These are phyloP conservation scores for Pyrus hybrid DNA, from an alignment of 331 rosid genomes.

Conservation along the genomic window DNA sequence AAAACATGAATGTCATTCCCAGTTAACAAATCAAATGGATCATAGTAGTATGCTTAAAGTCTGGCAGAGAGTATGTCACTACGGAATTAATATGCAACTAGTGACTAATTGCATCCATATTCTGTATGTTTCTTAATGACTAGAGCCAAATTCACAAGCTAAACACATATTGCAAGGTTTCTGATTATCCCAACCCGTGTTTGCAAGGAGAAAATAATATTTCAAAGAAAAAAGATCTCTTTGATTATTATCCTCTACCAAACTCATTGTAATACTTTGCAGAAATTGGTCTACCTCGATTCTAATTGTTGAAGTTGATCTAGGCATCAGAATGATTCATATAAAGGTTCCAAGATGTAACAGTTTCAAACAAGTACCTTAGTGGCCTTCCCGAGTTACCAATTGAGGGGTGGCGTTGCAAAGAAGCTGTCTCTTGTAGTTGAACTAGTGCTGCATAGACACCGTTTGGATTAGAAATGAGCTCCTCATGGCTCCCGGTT, in stretches of 20 bases:
- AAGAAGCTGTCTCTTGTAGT: constrained; percentile 58
- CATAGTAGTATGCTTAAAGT: too few relatives aligned
- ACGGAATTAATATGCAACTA: too few relatives aligned
- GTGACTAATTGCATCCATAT: too few relatives aligned
- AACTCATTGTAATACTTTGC: too few relatives aligned
- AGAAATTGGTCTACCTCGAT: too few relatives aligned
- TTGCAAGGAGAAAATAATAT: neutral
- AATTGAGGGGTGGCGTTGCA: constrained; percentile 47
- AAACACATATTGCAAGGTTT: neutral
- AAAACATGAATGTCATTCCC: neutral
- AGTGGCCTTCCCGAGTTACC: constrained; percentile 46
- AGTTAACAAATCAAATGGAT: too few relatives aligned
- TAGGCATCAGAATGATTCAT: neutral
- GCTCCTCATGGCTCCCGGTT: constrained; percentile 84
- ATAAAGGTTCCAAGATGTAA: neutral
- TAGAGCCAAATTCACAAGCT: neutral
- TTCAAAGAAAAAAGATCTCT: neutral
- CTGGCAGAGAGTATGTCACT: too few relatives aligned
- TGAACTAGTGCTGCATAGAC: constrained; percentile 79
- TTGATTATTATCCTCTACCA: too few relatives aligned
- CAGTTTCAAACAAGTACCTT: constrained; percentile 44
- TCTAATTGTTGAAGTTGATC: too few relatives aligned
- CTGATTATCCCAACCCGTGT: neutral
- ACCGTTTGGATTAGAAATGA: constrained; percentile 60
- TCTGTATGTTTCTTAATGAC: too few relatives aligned